Evolutionary conservation across 495 filamentous ascomycete species (phyloP), one percentile per base, ranked within the genome.

Genomic region (Glonium stellatum): DNA sequence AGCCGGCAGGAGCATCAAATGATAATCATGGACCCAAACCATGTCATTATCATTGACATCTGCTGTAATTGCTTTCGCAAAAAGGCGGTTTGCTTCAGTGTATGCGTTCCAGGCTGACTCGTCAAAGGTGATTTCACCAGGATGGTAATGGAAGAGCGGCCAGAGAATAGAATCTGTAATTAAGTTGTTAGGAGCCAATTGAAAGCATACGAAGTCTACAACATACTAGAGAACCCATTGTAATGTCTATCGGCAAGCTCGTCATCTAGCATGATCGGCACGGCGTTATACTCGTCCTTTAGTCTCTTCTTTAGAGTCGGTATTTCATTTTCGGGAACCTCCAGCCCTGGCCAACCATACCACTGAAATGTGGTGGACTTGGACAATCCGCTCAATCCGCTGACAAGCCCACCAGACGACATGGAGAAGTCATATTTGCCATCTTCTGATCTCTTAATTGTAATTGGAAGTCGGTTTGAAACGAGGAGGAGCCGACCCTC

Each of bases 11-110:
- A 97, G 81, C 88, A 97, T 92, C 53, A 96, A 77, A 73, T 97
- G 92, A 71, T 96, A 97, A 71, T 97, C 92, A 70, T 97, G 92
- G 0, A 97, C 85, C 92, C 92, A 97, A 67, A 97, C 85, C 46
- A 96, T 70, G 64, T 92, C 88, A 41, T 88, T 90, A 55, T 87
- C 83, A 62, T 86, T 77, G 0, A 90, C 86, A 60, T 87, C 80
- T 52, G 84, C 79, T 8, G 84, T 79, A 56, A 97, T 80, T 0
- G 81, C 78, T 71, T 89, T 86, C 21, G 92, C 92, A 65, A 97
- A 97, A 15, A 90, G 71, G 47, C 83, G 81, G 66, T 96, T 97
- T 19, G 92, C 92, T 60, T 90, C 84, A 52, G 79, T 78, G 77
- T 97, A 97, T 41, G 90, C 90, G 21, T 83, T 76, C 92, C 92